Evolutionary conservation across 2,329 filamentous ascomycete species (phyloP).

Genomic region (Trichophaea hybrida): DNA sequence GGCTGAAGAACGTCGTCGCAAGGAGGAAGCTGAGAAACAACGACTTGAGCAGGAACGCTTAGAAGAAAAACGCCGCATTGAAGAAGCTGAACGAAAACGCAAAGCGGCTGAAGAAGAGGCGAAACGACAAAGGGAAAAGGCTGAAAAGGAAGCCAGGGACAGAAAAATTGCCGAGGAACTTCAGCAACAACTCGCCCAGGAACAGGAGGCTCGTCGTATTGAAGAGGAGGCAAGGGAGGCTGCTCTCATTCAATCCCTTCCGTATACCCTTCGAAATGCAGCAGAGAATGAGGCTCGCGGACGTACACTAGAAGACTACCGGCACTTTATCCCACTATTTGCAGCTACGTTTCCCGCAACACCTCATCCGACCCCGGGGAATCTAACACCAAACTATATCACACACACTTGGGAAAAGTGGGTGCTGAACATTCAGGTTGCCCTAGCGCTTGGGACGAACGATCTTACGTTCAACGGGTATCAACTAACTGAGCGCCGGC

Average conservation of each 20-base stretch:
- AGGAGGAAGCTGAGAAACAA: conserved; percentile 15
- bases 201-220: conserved; percentile 7
- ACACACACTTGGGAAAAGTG: conserved; percentile 7
- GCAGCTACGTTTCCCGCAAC: conserved; percentile 10
- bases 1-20: conserved; percentile 16
- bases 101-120: conserved; percentile 10
- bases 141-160: conserved; percentile 11
- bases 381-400: conserved; percentile 11
- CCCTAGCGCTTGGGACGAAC: conserved; percentile 17
- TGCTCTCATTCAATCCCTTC: conserved; percentile 10
- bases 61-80: conserved; percentile 4
- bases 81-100: conserved; percentile 14
- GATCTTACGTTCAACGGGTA: conserved; percentile 16
- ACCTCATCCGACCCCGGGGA: background rate
- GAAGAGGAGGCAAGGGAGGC: conserved; percentile 8
- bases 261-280: conserved; percentile 17
- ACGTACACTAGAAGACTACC: background rate
- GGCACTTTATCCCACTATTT: conserved; percentile 16
- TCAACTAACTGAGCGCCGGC: conserved; percentile 3
- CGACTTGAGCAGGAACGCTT: conserved; percentile 13
- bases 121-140: conserved; percentile 2
- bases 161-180: conserved; percentile 14
- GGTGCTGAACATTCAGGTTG: conserved; percentile 22
- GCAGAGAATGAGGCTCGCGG: conserved; percentile 5
- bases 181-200: conserved; percentile 16